These are phyloP conservation scores for Gaertneriomyces semiglobifer DNA, from an alignment of 192 early-diverging fungal genomes.

Conservation along the genomic window DNA sequence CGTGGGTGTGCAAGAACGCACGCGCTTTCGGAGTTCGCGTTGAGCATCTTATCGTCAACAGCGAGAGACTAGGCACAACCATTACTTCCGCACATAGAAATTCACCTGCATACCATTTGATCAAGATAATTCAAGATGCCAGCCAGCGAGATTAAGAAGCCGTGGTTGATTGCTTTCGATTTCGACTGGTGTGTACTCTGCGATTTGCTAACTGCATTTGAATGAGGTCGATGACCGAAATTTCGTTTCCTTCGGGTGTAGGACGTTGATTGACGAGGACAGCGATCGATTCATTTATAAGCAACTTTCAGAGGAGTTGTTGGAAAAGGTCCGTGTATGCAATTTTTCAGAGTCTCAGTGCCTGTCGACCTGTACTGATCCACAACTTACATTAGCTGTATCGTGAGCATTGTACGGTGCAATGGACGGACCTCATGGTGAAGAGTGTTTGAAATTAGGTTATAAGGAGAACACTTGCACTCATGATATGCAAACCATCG, in stretches of 20 bases:
- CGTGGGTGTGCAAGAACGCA: too few species aligned
- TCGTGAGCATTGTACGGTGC: conserved; percentile 19
- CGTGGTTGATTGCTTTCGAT: conserved; percentile 57
- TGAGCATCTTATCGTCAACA: too few species aligned
- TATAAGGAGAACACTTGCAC: background rate
- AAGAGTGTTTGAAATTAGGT: background rate
- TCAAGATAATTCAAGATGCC: too few species aligned
- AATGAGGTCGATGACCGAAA: background rate
- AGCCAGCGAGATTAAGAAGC: background rate
- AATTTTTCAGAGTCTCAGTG: background rate
- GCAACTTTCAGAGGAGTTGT: conserved; percentile 33
- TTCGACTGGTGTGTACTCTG: conserved; percentile 58
- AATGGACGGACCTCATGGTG: conserved; percentile 67
- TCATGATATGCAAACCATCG: background rate
- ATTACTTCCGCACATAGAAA: too few species aligned
- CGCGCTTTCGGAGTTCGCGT: too few species aligned
- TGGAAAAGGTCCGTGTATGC: conserved; percentile 27
- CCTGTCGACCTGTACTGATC: background rate
- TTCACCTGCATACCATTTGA: too few species aligned
- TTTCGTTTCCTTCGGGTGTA: conserved; percentile 17
- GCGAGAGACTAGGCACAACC: too few species aligned
- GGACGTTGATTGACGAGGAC: conserved; percentile 63
- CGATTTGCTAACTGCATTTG: background rate
- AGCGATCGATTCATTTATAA: conserved; percentile 52
- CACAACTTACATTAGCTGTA: conserved; percentile 8